Conservation (phyloP, 2,329 filamentous ascomycete genomes). For the Hansfordia pulvinata region DNA sequence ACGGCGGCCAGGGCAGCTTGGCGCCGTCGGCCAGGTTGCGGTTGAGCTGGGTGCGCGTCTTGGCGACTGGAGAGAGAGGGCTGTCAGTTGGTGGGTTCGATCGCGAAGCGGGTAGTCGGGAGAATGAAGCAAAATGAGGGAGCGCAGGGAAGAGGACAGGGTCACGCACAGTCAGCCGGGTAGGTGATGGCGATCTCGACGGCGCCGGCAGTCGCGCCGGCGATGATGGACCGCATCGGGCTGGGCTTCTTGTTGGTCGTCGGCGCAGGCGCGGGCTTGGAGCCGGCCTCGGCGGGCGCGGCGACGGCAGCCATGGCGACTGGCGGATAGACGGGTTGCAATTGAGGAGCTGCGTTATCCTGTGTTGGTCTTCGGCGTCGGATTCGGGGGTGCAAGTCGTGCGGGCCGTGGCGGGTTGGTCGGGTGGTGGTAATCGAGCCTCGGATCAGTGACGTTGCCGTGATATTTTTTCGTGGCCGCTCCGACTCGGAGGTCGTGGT, state of each 20-base stretch:
- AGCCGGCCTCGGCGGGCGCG: background rate
- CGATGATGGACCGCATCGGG: constrained; percentile 76
- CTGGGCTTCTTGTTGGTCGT: constrained; percentile 46
- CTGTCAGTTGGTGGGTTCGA: background rate
- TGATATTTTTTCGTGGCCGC: no score
- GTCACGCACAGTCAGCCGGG: constrained; percentile 69
- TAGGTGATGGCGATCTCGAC: constrained; percentile 94
- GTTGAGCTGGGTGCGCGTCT: constrained; percentile 90
- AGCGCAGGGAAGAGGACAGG: no score
- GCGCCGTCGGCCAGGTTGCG: constrained; percentile 63
- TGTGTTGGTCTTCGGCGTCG: no score
- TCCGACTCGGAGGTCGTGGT: no score
- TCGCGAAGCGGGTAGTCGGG: background rate
- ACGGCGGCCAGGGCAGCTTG: constrained; percentile 90
- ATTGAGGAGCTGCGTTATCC: no score
- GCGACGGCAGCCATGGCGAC: background rate
- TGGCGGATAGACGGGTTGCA: background rate
- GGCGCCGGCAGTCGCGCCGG: constrained; percentile 85
- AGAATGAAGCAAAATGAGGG: background rate
- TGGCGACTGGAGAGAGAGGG: constrained; percentile 51
- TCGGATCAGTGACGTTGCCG: no score
- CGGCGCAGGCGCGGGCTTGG: constrained; percentile 1
- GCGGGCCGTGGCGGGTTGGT: no score
- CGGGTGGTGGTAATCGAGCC: no score
- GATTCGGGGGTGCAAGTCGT: no score